A percentile compares a stretch with the other conserved stretches of the same genome.
Evolutionary conservation across 192 early-diverging fungal genomes (phyloP).

Genomic region (Rhizophagus prolifer): DNA sequence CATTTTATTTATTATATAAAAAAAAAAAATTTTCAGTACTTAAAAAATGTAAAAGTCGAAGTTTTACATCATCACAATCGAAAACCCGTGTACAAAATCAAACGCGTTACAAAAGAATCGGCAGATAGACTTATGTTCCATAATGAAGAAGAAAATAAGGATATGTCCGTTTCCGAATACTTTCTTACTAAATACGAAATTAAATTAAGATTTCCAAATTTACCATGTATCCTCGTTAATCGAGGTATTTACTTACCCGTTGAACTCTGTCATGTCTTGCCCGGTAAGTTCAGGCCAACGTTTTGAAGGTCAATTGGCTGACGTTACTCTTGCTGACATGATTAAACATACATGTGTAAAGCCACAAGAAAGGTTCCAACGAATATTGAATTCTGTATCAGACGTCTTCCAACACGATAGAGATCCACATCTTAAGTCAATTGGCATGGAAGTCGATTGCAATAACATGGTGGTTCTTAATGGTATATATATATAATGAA

Average conservation of each 20-base stretch:
- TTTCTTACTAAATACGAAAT: background rate
- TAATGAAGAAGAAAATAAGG: background rate
- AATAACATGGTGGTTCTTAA: background rate
- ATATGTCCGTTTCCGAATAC: conserved; percentile 3
- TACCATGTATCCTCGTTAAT: conserved; percentile 11
- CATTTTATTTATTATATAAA: too few species aligned
- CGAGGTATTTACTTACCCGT: background rate
- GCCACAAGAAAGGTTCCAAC: conserved; percentile 1
- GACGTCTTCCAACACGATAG: background rate
- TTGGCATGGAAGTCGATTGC: background rate
- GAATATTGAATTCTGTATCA: background rate
- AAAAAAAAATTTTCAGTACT: background rate
- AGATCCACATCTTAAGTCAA: background rate
- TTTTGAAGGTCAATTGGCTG: background rate
- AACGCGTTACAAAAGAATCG: background rate
- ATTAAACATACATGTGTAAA: conserved; percentile 15
- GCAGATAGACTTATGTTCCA: background rate
- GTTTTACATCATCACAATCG: background rate
- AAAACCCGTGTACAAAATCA: background rate
- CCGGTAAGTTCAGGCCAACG: background rate
- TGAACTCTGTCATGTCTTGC: background rate
- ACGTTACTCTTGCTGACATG: background rate
- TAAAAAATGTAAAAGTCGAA: background rate
- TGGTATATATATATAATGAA: too few species aligned
- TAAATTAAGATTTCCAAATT: background rate